phyloP scores from a whole-genome alignment of 176 grass and related monocot species.

The Alopecurus myosuroides region DNA sequence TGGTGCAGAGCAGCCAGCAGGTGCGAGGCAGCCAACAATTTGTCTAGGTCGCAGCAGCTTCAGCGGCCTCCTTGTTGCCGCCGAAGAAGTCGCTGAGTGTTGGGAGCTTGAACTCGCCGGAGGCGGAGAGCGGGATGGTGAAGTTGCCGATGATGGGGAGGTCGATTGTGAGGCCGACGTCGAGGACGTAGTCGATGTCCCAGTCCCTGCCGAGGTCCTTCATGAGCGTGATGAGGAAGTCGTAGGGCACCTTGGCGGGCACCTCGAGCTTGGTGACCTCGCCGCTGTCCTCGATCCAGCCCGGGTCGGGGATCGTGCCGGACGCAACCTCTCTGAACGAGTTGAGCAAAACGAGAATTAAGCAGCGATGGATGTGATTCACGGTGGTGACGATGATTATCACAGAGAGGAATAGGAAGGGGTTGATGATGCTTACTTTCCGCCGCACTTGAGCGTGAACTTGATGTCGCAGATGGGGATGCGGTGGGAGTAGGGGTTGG shows the following conservation, averaged over 20 bases:
- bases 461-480: constrained; percentile 76
- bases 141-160: constrained; percentile 66
- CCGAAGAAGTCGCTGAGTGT: constrained; percentile 61
- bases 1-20: too few relatives aligned
- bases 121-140: constrained; percentile 68
- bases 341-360: neutral
- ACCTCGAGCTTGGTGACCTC: constrained; percentile 68
- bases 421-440: constrained; percentile 11
- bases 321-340: constrained; percentile 37
- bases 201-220: constrained; percentile 67
- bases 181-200: constrained; percentile 78
- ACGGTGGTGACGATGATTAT: too few relatives aligned
- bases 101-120: constrained; percentile 85
- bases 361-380: neutral
- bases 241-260: constrained; percentile 71
- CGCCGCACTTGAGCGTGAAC: constrained; percentile 47
- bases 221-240: constrained; percentile 54
- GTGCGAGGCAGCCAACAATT: too few relatives aligned
- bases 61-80: neutral
- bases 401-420: neutral
- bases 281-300: constrained; percentile 60
- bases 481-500: constrained; percentile 74
- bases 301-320: constrained; percentile 71
- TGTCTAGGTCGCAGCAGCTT: neutral
- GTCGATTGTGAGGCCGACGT: constrained; percentile 62